Evolutionary conservation across 1,284 basidiomycete species (phyloP).

Genomic region (Cryptococcus deneoformans): DNA sequence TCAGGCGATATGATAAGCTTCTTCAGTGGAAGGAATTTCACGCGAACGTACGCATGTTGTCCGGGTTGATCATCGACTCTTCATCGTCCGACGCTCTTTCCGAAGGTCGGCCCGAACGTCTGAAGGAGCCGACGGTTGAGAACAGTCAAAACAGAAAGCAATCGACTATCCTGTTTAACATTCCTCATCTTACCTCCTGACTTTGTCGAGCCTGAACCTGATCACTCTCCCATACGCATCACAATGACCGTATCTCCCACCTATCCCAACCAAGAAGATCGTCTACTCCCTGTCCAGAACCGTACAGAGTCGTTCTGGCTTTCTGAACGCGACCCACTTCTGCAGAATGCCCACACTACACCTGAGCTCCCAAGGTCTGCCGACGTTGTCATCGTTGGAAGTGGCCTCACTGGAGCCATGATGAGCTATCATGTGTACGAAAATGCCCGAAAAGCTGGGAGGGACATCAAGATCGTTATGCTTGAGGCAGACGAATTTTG

Average conservation of each 20-base stretch:
- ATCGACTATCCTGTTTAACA: neutral
- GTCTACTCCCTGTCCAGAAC: slow-evolving; percentile 22
- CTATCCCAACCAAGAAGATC: slow-evolving; percentile 2
- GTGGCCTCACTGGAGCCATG: slow-evolving; percentile 35
- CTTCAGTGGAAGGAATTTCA: no score
- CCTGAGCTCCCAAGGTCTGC: slow-evolving; percentile 22
- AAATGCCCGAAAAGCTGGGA: slow-evolving; percentile 11
- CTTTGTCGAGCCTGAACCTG: neutral
- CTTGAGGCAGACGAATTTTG: slow-evolving; percentile 42
- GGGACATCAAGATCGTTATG: slow-evolving; percentile 28
- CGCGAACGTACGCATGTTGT: no score
- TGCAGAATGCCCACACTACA: slow-evolving; percentile 24
- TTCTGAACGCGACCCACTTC: slow-evolving; percentile 16
- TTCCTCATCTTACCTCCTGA: neutral
- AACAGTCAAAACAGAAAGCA: no score
- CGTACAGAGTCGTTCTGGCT: slow-evolving; percentile 30
- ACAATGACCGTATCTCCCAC: neutral
- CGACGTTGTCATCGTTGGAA: slow-evolving; percentile 39
- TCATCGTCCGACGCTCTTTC: no score
- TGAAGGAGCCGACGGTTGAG: no score
- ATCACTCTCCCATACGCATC: neutral
- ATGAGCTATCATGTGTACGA: slow-evolving; percentile 26
- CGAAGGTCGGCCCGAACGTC: no score
- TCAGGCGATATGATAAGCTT: no score
- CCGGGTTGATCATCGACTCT: no score